phyloP scores from a whole-genome alignment of 2,329 filamentous ascomycete species.

The Fusarium sp. region DNA sequence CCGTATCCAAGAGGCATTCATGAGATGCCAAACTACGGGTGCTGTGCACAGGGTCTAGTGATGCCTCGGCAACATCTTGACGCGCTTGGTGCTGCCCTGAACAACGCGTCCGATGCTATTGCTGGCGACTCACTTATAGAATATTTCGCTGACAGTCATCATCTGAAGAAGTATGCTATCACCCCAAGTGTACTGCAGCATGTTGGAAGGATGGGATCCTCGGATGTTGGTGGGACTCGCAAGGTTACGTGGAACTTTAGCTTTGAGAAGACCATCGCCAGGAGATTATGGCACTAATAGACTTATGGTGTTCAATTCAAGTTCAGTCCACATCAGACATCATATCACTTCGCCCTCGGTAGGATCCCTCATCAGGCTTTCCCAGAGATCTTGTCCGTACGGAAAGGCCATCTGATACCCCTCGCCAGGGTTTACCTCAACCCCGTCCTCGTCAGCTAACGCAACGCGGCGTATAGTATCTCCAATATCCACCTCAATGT shows the following conservation, averaged over 20 bases:
- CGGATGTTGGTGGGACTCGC: conserved; percentile 29
- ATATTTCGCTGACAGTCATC: conserved; percentile 36
- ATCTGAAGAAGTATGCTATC: conserved; percentile 45
- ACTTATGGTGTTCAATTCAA: not conserved
- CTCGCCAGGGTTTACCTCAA: not conserved
- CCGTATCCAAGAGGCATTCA: conserved; percentile 39
- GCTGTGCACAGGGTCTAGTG: conserved; percentile 48
- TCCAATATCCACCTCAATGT: not conserved
- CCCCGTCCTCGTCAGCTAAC: not conserved
- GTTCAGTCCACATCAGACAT: too few species aligned
- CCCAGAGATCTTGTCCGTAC: not conserved
- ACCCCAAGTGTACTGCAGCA: conserved; percentile 48
- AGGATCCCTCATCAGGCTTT: not conserved
- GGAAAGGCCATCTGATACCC: not conserved
- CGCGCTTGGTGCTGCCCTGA: conserved; percentile 26
- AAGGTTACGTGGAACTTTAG: conserved; percentile 47
- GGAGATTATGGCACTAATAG: not conserved
- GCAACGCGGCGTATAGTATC: not conserved
- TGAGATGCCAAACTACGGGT: conserved; percentile 48
- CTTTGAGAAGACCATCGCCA: conserved; percentile 32
- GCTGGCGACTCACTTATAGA: conserved; percentile 47
- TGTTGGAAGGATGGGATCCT: conserved; percentile 43
- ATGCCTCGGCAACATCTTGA: conserved; percentile 43
- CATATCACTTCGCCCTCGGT: not conserved
- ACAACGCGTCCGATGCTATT: conserved; percentile 30